A percentile compares a stretch with the other conserved stretches of the same genome.
These are phyloP conservation scores for Fraxinus pennsylvanica DNA, from an alignment of 257 asterid species.

Conservation along the genomic window DNA sequence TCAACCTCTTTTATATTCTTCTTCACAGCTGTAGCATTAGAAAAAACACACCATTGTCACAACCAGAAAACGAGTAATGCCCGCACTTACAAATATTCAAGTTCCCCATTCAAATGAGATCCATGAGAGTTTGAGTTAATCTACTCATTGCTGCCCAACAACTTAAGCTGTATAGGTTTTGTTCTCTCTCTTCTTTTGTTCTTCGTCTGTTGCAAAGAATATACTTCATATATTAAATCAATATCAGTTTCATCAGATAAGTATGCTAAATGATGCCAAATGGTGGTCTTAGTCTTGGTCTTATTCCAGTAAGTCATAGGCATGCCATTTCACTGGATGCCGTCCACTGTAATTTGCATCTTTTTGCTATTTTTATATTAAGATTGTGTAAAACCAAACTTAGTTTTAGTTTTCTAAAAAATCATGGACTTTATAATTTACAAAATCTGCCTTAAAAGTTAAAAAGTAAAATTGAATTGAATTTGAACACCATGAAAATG, in stretches of 20 bases:
- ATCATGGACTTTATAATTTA: too few relatives aligned
- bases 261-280: neutral
- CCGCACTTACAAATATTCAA: neutral
- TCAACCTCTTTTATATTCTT: neutral
- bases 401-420: neutral
- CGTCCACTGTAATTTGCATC: neutral
- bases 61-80: neutral
- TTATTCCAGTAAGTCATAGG: neutral
- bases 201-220: neutral
- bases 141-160: neutral
- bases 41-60: neutral
- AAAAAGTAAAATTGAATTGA: too few relatives aligned
- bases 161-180: neutral
- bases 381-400: neutral
- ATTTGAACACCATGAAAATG: neutral
- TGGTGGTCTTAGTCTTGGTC: neutral
- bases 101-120: neutral
- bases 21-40: neutral
- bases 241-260: neutral
- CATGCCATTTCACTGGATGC: neutral
- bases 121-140: neutral
- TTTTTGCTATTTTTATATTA: neutral
- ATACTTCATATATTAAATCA: neutral
- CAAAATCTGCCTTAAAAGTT: neutral
- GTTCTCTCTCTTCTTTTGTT: neutral